Evolutionary conservation across 2,329 filamentous ascomycete genomes (phyloP).

Genomic region (Botrytis deweyae): DNA sequence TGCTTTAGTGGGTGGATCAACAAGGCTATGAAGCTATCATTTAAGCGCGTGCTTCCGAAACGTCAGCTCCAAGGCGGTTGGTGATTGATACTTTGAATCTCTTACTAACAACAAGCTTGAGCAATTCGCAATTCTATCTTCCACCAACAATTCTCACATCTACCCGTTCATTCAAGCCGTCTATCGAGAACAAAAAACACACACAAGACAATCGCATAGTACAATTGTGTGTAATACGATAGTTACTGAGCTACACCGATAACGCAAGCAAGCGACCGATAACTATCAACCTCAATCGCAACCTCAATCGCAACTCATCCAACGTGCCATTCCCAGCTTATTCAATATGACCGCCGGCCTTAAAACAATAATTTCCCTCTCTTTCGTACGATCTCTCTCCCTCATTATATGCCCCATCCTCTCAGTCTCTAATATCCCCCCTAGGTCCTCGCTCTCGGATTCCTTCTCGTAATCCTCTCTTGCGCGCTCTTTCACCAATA

Average conservation of each 20-base stretch:
- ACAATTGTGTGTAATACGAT: background rate
- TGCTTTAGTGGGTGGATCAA: background rate
- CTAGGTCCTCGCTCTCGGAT: conserved; percentile 90
- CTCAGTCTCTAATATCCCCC: conserved; percentile 7
- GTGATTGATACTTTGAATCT: background rate
- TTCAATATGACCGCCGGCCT: conserved; percentile 72
- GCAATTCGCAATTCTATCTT: background rate
- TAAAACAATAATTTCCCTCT: conserved; percentile 98
- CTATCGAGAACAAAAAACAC: background rate
- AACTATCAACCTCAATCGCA: background rate
- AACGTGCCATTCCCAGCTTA: background rate
- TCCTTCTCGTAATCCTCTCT: conserved; percentile 97
- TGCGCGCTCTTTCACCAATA: conserved; percentile 94
- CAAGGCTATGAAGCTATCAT: background rate
- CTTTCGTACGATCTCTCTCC: conserved; percentile 66
- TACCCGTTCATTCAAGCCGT: background rate
- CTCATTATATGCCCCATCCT: background rate
- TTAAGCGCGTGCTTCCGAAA: conserved; percentile 18
- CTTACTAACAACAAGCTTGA: background rate
- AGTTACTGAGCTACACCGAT: background rate
- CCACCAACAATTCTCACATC: background rate
- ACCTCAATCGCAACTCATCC: background rate
- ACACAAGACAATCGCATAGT: background rate
- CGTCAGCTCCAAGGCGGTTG: conserved; percentile 10
- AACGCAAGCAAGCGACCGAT: background rate